phyloP scores from a whole-genome alignment of 1,139 yeast genomes.

The Kurtzmaniella quercitrusa region DNA sequence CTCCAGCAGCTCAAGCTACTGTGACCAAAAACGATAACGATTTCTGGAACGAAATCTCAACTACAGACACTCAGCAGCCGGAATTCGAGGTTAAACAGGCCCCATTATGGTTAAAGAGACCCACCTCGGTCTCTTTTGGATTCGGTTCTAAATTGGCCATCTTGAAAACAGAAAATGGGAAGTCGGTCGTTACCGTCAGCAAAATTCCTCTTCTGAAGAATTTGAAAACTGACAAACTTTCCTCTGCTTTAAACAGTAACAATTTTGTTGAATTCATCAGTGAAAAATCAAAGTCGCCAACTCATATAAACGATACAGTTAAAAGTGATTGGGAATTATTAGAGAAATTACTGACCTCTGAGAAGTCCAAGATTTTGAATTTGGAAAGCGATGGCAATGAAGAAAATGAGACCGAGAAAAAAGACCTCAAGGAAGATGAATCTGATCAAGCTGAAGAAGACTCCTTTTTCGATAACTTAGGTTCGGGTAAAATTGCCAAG shows the following conservation, averaged over 20 bases:
- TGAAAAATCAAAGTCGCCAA: slow-evolving; percentile 38
- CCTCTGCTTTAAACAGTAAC: slow-evolving; percentile 54
- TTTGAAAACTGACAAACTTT: slow-evolving; percentile 36
- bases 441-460: slow-evolving; percentile 34
- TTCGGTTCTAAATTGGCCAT: slow-evolving; percentile 87
- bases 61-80: slow-evolving; percentile 72
- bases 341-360: slow-evolving; percentile 49
- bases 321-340: slow-evolving; percentile 78
- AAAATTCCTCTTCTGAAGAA: slow-evolving; percentile 39
- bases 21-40: slow-evolving; percentile 49
- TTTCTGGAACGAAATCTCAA: slow-evolving; percentile 80
- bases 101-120: slow-evolving; percentile 82
- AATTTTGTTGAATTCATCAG: slow-evolving; percentile 55
- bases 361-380: slow-evolving; percentile 39
- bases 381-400: slow-evolving; percentile 17
- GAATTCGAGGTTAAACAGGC: slow-evolving; percentile 70
- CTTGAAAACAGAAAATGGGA: slow-evolving; percentile 41
- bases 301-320: slow-evolving; percentile 38
- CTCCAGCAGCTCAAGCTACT: slow-evolving; percentile 45
- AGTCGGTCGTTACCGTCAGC: slow-evolving; percentile 46
- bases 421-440: slow-evolving; percentile 9
- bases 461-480: slow-evolving; percentile 46
- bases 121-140: slow-evolving; percentile 79
- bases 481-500: slow-evolving; percentile 16
- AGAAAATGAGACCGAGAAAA: slow-evolving; percentile 18